Evolutionary conservation across 2,329 filamentous ascomycete genomes (phyloP).

Genomic region (Fulvia fulva): DNA sequence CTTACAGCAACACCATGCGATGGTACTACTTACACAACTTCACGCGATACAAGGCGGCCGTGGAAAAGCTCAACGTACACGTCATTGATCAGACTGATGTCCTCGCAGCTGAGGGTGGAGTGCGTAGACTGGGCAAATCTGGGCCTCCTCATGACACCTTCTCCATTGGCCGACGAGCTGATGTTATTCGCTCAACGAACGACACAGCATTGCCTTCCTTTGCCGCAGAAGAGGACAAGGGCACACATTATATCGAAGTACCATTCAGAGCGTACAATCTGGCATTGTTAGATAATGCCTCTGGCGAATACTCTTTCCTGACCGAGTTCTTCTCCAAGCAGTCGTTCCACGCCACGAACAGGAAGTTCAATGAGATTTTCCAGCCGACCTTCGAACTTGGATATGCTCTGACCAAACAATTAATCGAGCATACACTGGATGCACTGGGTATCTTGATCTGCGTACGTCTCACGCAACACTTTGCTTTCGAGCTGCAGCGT

Average conservation of each 20-base stretch:
- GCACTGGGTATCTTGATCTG: slow-evolving; percentile 84
- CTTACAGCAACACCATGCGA: slow-evolving; percentile 96
- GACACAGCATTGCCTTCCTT: slow-evolving; percentile 79
- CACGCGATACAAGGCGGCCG: slow-evolving; percentile 74
- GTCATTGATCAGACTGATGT: slow-evolving; percentile 77
- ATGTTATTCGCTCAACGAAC: slow-evolving; percentile 70
- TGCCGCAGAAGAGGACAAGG: slow-evolving; percentile 83
- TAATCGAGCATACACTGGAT: slow-evolving; percentile 75
- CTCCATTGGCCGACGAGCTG: slow-evolving; percentile 78
- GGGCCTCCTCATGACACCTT: slow-evolving; percentile 69
- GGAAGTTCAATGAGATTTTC: slow-evolving; percentile 83
- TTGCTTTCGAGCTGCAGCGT: slow-evolving; percentile 89
- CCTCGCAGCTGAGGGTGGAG: slow-evolving; percentile 61
- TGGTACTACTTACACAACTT: slow-evolving; percentile 98
- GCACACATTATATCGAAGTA: slow-evolving; percentile 80
- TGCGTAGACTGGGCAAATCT: slow-evolving; percentile 31
- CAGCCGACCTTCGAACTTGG: slow-evolving; percentile 85
- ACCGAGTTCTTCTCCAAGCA: slow-evolving; percentile 82
- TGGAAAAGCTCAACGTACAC: slow-evolving; percentile 82
- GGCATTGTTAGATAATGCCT: slow-evolving; percentile 88
- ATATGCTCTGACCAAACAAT: slow-evolving; percentile 67
- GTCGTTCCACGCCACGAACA: slow-evolving; percentile 71
- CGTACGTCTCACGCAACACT: slow-evolving; percentile 87
- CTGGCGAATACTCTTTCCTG: slow-evolving; percentile 90
- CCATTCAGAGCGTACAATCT: slow-evolving; percentile 94